phyloP scores from a whole-genome alignment of 148 eudicot species.

The Beta vulgaris region DNA sequence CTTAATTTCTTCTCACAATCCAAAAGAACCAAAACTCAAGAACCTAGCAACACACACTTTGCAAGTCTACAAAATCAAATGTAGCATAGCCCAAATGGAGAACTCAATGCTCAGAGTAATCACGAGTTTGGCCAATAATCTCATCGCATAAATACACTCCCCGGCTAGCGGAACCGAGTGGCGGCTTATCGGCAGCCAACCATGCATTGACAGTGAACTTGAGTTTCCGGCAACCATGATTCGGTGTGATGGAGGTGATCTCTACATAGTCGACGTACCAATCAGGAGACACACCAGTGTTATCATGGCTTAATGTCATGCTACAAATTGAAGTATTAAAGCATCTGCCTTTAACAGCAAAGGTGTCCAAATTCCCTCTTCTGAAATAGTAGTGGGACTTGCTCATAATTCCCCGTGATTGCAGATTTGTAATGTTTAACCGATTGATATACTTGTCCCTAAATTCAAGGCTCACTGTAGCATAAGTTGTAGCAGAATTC shows the following conservation, averaged over 20 bases:
- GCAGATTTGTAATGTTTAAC: constrained; percentile 24
- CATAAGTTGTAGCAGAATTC: constrained; percentile 20
- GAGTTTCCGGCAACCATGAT: constrained; percentile 8
- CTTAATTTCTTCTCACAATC: background rate
- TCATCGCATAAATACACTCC: constrained; percentile 34
- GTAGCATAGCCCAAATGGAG: background rate
- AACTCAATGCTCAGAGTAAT: background rate
- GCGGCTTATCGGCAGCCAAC: constrained; percentile 19
- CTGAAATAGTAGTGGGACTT: constrained; percentile 19
- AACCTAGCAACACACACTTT: background rate
- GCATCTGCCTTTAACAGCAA: constrained; percentile 18
- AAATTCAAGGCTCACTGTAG: constrained; percentile 25
- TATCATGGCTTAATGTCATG: constrained; percentile 32
- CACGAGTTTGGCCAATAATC: background rate
- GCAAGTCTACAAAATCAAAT: background rate
- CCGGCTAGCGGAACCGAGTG: constrained; percentile 18
- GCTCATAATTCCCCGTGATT: constrained; percentile 28
- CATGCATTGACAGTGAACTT: constrained; percentile 26
- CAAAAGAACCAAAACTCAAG: background rate
- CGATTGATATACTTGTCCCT: constrained; percentile 24
- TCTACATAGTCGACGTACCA: constrained; percentile 34
- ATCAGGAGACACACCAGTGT: constrained; percentile 17
- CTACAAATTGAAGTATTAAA: constrained; percentile 23
- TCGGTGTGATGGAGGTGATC: constrained; percentile 19
- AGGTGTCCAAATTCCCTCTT: constrained; percentile 23